Conservation (phyloP, 371 early-diverging fungal genomes). For the Umbelopsis sp. region DNA sequence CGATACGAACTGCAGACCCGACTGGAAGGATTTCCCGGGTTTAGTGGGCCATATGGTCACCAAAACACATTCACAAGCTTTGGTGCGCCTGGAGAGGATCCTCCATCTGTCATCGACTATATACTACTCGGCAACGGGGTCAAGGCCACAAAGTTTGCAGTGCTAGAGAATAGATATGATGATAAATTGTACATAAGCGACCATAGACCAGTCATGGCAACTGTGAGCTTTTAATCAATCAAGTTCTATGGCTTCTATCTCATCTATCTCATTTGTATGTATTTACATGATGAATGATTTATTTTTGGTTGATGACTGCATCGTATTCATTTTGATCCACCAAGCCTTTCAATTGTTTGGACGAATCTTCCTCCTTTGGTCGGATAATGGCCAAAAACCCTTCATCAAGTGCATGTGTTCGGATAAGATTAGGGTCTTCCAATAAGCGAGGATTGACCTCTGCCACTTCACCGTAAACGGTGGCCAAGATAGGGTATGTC, state of each 20-base stretch:
- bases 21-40: slow-evolving; percentile 25
- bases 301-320: slow-evolving; percentile 18
- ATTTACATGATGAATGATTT: background rate
- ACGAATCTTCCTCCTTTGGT: slow-evolving; percentile 33
- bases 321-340: slow-evolving; percentile 31
- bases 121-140: slow-evolving; percentile 36
- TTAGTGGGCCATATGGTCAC: slow-evolving; percentile 50
- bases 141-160: slow-evolving; percentile 35
- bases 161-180: slow-evolving; percentile 45
- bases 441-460: slow-evolving; percentile 42
- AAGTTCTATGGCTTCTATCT: background rate
- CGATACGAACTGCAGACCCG: slow-evolving; percentile 38
- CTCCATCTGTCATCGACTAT: slow-evolving; percentile 45
- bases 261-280: background rate
- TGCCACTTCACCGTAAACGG: slow-evolving; percentile 45
- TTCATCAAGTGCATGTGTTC: slow-evolving; percentile 32
- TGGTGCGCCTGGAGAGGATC: slow-evolving; percentile 35
- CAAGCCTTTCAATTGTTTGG: slow-evolving; percentile 31
- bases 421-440: slow-evolving; percentile 32
- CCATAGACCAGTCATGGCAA: slow-evolving; percentile 55
- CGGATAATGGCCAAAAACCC: slow-evolving; percentile 52
- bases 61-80: slow-evolving; percentile 53
- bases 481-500: slow-evolving; percentile 33
- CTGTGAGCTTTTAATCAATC: background rate
- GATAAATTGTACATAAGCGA: slow-evolving; percentile 50